Conservation (phyloP, 805 yeast genomes). For the Saccharomycopsis guyanensis region DNA sequence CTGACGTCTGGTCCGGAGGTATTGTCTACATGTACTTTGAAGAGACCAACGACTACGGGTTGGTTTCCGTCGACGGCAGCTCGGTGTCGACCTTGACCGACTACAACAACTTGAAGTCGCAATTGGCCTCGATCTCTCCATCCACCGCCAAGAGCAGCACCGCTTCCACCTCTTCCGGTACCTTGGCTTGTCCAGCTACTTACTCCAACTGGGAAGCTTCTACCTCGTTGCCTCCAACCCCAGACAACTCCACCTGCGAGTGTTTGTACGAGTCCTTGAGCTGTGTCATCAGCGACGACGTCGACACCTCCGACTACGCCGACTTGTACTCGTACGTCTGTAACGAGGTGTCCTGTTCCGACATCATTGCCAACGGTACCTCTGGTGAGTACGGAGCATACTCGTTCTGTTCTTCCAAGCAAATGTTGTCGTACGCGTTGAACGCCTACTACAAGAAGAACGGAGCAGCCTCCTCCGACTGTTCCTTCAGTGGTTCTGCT, state of each 20-base stretch:
- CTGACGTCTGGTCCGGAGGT: slow-evolving; percentile 86
- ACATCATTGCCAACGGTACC: slow-evolving; percentile 54
- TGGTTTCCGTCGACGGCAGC: slow-evolving; percentile 45
- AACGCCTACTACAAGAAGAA: slow-evolving; percentile 53
- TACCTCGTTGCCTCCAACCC: slow-evolving; percentile 72
- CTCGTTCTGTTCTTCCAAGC: slow-evolving; percentile 64
- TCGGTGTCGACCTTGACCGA: slow-evolving; percentile 55
- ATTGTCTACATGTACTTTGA: slow-evolving; percentile 80
- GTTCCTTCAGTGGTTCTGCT: slow-evolving; percentile 69
- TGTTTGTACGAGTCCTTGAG: slow-evolving; percentile 49
- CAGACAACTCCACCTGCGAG: slow-evolving; percentile 53
- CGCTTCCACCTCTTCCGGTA: slow-evolving; percentile 34
- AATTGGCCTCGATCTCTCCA: slow-evolving; percentile 50
- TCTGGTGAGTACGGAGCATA: slow-evolving; percentile 63
- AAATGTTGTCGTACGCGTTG: slow-evolving; percentile 55
- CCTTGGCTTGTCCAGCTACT: slow-evolving; percentile 56
- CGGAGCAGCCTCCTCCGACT: slow-evolving; percentile 41
- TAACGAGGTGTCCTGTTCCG: slow-evolving; percentile 48
- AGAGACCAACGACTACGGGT: slow-evolving; percentile 70
- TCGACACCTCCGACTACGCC: slow-evolving; percentile 48
- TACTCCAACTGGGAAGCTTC: slow-evolving; percentile 56
- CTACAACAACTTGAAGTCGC: slow-evolving; percentile 53
- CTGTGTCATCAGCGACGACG: slow-evolving; percentile 56
- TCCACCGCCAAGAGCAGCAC: slow-evolving; percentile 35
- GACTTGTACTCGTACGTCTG: slow-evolving; percentile 54